Percentiles rank a stretch among this genome's conserved stretches.
phyloP scores from a whole-genome alignment of 768 basidiomycete genomes.

The Bullera alba region DNA sequence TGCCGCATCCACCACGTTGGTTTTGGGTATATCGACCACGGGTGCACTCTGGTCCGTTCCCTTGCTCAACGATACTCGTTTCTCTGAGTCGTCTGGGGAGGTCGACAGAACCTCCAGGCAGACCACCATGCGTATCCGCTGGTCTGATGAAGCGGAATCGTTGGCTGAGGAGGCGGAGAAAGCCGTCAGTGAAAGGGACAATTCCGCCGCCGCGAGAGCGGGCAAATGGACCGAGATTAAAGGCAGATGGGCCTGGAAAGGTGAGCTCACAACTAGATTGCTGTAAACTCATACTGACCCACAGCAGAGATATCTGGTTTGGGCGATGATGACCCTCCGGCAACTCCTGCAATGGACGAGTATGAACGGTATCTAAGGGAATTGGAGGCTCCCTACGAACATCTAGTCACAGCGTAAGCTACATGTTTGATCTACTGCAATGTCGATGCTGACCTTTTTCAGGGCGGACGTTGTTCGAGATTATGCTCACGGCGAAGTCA shows the following conservation, averaged over 20 bases:
- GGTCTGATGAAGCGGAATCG: slow-evolving; percentile 7
- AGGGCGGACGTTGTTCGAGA: too few species aligned
- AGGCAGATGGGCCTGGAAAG: slow-evolving; percentile 25
- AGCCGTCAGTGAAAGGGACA: neutral
- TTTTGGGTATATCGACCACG: slow-evolving; percentile 2
- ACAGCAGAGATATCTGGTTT: neutral
- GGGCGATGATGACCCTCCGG: neutral
- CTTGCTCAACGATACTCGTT: too few species aligned
- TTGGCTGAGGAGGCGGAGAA: neutral
- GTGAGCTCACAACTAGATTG: slow-evolving; percentile 17
- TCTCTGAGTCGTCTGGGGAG: neutral
- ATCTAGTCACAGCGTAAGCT: slow-evolving; percentile 31
- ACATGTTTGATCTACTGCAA: too few species aligned
- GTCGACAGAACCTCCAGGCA: neutral
- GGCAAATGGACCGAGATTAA: slow-evolving; percentile 6
- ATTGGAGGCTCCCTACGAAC: slow-evolving; percentile 30
- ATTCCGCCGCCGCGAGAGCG: too few species aligned
- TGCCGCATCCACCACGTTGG: neutral
- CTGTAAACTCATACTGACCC: neutral
- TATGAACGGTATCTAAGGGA: slow-evolving; percentile 18
- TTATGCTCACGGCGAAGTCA: too few species aligned
- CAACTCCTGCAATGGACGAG: slow-evolving; percentile 3
- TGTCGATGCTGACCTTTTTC: too few species aligned
- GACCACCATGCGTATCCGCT: neutral
- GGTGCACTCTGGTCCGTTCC: slow-evolving; percentile 6